Evolutionary conservation across 345 rosid genomes (phyloP), one percentile per base, ranked within the genome.

Genomic region (Firmiana major): DNA sequence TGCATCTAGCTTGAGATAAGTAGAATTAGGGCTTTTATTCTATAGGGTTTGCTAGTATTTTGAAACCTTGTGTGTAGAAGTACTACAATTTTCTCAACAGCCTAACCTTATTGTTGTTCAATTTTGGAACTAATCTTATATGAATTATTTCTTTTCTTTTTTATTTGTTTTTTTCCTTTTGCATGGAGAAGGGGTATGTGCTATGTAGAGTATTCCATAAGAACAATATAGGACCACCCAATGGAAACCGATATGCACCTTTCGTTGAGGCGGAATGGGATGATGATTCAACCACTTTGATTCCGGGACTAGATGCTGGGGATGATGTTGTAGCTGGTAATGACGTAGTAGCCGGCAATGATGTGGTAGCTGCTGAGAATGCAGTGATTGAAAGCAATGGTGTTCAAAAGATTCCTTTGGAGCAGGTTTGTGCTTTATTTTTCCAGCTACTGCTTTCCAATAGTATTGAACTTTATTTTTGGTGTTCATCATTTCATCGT

Each of bases 141-240:
- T 31, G 59, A 75, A 6, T 63, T 74, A 26, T 16, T 74, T 80
- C 40, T 53, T 62, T 80, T 22, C 58, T 62, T 77, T 38, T 82
- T 16, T 16, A 46, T 75, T 42, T 31, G 8, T 40, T 40, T n/a
- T 40, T 53, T 58, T 22, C 5, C 53, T 57, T 81, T 73, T 87
- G 75, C 75, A 40, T 79, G 86, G 80, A 80, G 87, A 79, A 85
- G 82, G 96, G 89, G 0, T 95, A 89, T 79, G 99, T 94, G 40
- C 87, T 94, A 34, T 94, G 98, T 83, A 89, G 97, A 86, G 89
- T 94, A 71, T 95, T 95, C 75, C 96, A 89, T 82, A 95, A 95
- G 93, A 88, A 89, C 78, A 89, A 92, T 80, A 89, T 95, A 68
- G 99, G 99, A 73, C 99, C 99, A 51, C 99, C 99, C 36, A 91